Evolutionary conservation across 495 filamentous ascomycete genomes (phyloP).

Genomic region (Pyronema domesticum): DNA sequence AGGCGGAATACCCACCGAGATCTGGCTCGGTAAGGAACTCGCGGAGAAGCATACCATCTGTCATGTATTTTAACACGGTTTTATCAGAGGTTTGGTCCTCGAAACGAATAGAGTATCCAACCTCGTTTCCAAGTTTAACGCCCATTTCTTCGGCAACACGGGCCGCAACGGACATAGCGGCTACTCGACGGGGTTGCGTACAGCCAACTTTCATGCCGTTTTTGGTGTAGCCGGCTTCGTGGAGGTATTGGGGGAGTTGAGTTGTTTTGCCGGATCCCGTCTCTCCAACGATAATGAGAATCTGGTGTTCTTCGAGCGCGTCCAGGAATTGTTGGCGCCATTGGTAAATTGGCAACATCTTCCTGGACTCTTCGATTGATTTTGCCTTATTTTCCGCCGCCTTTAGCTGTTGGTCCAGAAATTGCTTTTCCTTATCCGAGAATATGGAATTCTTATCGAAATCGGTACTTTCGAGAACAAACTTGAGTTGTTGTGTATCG

Average conservation of each 20-base stretch:
- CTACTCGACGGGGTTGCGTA: constrained; percentile 86
- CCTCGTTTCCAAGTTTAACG: constrained; percentile 75
- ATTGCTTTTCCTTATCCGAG: constrained; percentile 53
- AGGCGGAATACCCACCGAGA: constrained; percentile 60
- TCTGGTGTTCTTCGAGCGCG: constrained; percentile 55
- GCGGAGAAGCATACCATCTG: constrained; percentile 86
- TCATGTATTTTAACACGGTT: constrained; percentile 93
- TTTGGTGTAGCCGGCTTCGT: constrained; percentile 79
- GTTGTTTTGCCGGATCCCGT: constrained; percentile 84
- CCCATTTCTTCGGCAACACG: constrained; percentile 93
- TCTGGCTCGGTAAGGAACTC: constrained; percentile 85
- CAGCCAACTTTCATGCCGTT: constrained; percentile 54
- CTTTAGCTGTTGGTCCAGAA: constrained; percentile 61
- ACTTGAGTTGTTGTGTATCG: constrained; percentile 72
- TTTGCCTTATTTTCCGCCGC: constrained; percentile 70
- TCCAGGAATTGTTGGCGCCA: constrained; percentile 58
- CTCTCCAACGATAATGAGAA: constrained; percentile 73
- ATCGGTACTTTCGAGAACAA: constrained; percentile 44
- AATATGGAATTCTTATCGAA: constrained; percentile 17
- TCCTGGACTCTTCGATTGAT: constrained; percentile 79
- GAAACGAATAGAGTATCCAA: constrained; percentile 91
- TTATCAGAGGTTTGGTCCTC: constrained; percentile 88
- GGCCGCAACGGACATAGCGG: constrained; percentile 86
- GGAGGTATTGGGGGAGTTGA: constrained; percentile 73
- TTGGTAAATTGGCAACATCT: constrained; percentile 75